Evolutionary conservation across 73 alveolate species (phyloP).

Genomic region (Durusdinium trenchii): DNA sequence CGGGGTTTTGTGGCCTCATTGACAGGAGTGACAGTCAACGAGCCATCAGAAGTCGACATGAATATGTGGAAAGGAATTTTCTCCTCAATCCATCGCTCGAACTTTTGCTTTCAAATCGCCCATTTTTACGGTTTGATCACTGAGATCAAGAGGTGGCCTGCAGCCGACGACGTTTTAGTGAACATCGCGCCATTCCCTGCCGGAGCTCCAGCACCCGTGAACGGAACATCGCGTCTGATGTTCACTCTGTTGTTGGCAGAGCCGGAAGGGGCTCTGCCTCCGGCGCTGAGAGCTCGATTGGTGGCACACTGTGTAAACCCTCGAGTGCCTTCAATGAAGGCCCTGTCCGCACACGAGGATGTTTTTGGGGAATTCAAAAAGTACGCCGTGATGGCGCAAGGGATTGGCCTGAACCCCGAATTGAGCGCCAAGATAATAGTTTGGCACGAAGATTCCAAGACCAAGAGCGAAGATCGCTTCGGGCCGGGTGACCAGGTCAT

Average conservation of each 20-base stretch:
- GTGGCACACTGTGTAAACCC: slow-evolving; percentile 7
- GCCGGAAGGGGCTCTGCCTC: neutral
- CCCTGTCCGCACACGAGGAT: neutral
- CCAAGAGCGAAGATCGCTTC: neutral
- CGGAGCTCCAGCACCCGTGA: neutral
- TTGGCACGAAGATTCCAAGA: slow-evolving; percentile 14
- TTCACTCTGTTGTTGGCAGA: neutral
- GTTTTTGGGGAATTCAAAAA: neutral
- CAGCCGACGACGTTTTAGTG: neutral
- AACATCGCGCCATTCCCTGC: neutral
- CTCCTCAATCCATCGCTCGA: neutral
- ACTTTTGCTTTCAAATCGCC: neutral
- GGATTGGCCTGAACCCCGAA: neutral
- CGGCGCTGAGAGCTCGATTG: neutral
- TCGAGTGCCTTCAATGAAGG: slow-evolving; percentile 12
- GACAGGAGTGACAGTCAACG: too few relatives aligned
- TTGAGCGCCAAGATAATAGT: neutral
- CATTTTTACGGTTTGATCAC: neutral
- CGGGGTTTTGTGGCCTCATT: too few relatives aligned
- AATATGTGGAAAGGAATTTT: neutral
- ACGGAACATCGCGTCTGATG: neutral
- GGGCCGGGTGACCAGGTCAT: neutral
- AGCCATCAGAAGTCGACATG: neutral
- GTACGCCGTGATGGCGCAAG: neutral
- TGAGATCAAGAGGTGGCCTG: neutral